Percentiles rank a stretch among this genome's conserved stretches.
phyloP scores from a whole-genome alignment of 768 basidiomycete species.

The Phlebiopsis gigantea region DNA sequence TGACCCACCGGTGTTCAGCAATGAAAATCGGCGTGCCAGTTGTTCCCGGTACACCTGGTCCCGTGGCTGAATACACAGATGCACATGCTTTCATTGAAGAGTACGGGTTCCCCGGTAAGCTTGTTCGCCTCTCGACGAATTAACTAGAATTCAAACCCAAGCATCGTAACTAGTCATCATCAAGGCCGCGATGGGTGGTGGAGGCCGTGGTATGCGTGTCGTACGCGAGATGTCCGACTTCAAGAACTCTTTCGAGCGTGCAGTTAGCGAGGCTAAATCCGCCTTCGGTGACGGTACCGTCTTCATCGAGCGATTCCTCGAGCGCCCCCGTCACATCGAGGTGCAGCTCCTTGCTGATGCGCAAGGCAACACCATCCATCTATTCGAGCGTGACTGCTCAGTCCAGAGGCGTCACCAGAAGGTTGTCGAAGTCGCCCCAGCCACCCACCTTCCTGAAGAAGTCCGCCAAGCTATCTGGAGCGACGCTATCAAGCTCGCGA shows the following conservation, averaged over 20 bases:
- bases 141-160: slow-evolving; percentile 11
- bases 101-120: slow-evolving; percentile 86
- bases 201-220: slow-evolving; percentile 98
- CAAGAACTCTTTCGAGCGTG: slow-evolving; percentile 83
- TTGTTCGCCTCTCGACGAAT: neutral
- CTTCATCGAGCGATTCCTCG: slow-evolving; percentile 97
- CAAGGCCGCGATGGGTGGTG: slow-evolving; percentile 99
- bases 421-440: slow-evolving; percentile 97
- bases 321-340: slow-evolving; percentile 96
- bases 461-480: slow-evolving; percentile 79
- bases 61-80: slow-evolving; percentile 74
- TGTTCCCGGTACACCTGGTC: slow-evolving; percentile 97
- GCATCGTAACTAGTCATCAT: slow-evolving; percentile 68
- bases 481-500: slow-evolving; percentile 93
- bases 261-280: slow-evolving; percentile 90
- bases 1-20: slow-evolving; percentile 37
- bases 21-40: slow-evolving; percentile 91
- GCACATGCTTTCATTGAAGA: slow-evolving; percentile 90
- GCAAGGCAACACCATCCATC: slow-evolving; percentile 90
- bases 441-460: slow-evolving; percentile 89
- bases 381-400: slow-evolving; percentile 99
- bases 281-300: slow-evolving; percentile 99
- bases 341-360: slow-evolving; percentile 93
- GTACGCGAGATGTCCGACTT: slow-evolving; percentile 93
- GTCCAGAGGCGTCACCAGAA: slow-evolving; percentile 98